Percentiles rank a stretch among this genome's conserved stretches.
These are phyloP conservation scores for Daldinia concentrica DNA, from an alignment of 495 filamentous ascomycete species.

Conservation along the genomic window DNA sequence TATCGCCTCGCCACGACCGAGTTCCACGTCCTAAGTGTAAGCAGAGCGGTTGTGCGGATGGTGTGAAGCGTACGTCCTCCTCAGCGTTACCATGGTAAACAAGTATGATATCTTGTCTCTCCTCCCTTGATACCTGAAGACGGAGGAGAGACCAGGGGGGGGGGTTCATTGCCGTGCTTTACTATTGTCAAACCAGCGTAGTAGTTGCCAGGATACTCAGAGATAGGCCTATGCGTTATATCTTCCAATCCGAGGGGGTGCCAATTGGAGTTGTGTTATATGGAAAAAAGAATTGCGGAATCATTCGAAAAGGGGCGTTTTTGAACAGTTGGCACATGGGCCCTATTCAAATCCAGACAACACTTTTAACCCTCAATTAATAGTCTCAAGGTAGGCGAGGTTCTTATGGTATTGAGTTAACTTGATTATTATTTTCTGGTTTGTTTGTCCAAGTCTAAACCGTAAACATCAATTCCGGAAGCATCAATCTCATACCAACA, in stretches of 20 bases:
- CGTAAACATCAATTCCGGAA: conserved; percentile 1
- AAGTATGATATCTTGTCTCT: conserved; percentile 3
- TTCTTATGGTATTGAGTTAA: no score
- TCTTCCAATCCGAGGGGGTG: no score
- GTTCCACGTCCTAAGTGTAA: background rate
- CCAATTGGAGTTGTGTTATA: no score
- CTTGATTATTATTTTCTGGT: background rate
- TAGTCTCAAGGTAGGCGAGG: no score
- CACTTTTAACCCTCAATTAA: background rate
- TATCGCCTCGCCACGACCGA: conserved; percentile 5
- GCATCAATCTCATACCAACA: background rate
- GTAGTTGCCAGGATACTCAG: no score
- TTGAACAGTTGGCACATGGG: background rate
- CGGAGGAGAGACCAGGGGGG: conserved; percentile 11
- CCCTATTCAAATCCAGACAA: background rate
- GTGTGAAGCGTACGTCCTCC: background rate
- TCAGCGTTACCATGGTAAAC: conserved; percentile 7
- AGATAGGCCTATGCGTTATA: no score
- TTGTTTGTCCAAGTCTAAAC: background rate
- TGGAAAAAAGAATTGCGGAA: no score
- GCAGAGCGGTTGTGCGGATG: background rate
- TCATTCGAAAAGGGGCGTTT: background rate
- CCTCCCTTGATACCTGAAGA: background rate
- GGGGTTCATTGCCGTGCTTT: background rate
- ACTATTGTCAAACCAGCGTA: background rate